Base-by-base conservation (phyloP, 2,329 filamentous ascomycete species). In the Thermomyces lanuginosus region DNA sequence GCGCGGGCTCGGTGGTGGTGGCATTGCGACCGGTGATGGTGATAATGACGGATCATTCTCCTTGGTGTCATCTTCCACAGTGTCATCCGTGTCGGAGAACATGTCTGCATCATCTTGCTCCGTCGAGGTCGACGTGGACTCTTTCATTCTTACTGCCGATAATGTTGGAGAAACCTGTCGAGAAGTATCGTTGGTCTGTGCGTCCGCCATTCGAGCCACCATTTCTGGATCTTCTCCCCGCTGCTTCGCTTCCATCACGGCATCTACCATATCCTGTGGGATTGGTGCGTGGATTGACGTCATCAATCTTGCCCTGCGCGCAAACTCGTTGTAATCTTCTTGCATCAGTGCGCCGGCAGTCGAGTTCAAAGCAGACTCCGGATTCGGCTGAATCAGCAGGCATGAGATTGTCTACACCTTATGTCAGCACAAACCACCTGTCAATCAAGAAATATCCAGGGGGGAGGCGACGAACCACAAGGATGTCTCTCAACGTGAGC, bases 341-440 rank as follows among this genome's bases (percentile, higher is more conserved):
- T 68, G 65, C 5, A 69, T 53, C 32, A 74, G 42, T 16, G 61
- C 60, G 2, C 70, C 69, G 8, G 70, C 69, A 13, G 65, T 61
- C 6, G 66, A 63, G 37, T 75, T 75, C 35, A 75, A 48, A 5
- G 70, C 69, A 30, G 67, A 72, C 35, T 71, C 69, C 0, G 69
- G 68, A 39, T 74, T 74, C 1, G 70, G 70, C 28, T 72, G 63
- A 28, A 75, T 71, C 15, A 75, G 49, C 13, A 75, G 51, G 47
- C 70, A 74, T 2, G 60, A 65, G 30, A 75, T 72, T 0, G 69
- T 67, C 57, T 60, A 22, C 15, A 28, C 14, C 30, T n/a, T 14
- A 11, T 18, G 8, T 25, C 6, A 34, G 14, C 11, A 22, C 12
- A 11, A 24, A 6, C 12, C 11, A n/a, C n/a, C n/a, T 8, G 11